These are phyloP conservation scores for Kalmusia sp. DNA, from an alignment of 2,329 filamentous ascomycete species.

Conservation along the genomic window DNA sequence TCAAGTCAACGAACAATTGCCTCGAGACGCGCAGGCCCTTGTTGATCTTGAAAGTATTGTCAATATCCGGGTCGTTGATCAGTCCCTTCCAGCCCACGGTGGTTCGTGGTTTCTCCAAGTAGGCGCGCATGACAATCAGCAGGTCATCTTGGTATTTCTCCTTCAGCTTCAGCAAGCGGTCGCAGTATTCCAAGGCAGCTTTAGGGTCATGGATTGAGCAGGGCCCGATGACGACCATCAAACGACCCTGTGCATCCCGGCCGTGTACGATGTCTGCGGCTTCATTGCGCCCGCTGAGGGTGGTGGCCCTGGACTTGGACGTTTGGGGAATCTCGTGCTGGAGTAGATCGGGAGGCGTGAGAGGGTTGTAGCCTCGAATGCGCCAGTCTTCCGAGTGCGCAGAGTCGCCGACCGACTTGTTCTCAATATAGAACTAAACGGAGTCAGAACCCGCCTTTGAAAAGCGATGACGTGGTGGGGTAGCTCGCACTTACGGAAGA, in stretches of 20 bases:
- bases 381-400: slow-evolving; percentile 59
- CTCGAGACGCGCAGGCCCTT: slow-evolving; percentile 88
- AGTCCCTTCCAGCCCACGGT: slow-evolving; percentile 99
- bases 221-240: slow-evolving; percentile 86
- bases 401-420: slow-evolving; percentile 58
- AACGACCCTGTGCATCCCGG: slow-evolving; percentile 61
- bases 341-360: slow-evolving; percentile 91
- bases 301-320: slow-evolving; percentile 59
- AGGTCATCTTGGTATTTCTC: slow-evolving; percentile 89
- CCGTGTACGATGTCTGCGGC: slow-evolving; percentile 68
- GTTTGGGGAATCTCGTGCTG: slow-evolving; percentile 84
- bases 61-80: slow-evolving; percentile 98
- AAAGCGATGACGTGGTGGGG: slow-evolving; percentile 17
- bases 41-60: slow-evolving; percentile 99
- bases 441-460: slow-evolving; percentile 22
- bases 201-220: slow-evolving; percentile 97
- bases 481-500: slow-evolving; percentile 29
- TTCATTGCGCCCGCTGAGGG: slow-evolving; percentile 66
- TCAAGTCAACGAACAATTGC: slow-evolving; percentile 92
- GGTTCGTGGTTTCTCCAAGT: slow-evolving; percentile 97
- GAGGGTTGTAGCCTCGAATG: slow-evolving; percentile 84
- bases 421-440: slow-evolving; percentile 58
- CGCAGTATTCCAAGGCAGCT: slow-evolving; percentile 91
- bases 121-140: slow-evolving; percentile 95
- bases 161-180: slow-evolving; percentile 79